Evolutionary conservation across 2,329 filamentous ascomycete genomes (phyloP).

Genomic region (Apiospora arundinis): DNA sequence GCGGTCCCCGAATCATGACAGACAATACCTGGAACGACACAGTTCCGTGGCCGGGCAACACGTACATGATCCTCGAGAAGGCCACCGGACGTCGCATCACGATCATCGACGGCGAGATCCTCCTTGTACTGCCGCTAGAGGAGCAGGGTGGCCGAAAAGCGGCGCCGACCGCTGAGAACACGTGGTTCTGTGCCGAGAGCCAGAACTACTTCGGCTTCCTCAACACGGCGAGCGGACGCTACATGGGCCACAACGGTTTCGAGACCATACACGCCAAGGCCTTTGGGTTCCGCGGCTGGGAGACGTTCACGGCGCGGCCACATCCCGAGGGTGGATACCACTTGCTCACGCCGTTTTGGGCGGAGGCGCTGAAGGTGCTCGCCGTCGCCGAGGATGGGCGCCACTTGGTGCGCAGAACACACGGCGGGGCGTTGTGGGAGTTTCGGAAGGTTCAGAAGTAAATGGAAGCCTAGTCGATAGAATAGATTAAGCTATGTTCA

Average conservation of each 20-base stretch:
- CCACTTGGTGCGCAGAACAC: background rate
- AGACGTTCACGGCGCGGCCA: background rate
- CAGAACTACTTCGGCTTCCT: constrained; percentile 16
- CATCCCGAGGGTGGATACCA: background rate
- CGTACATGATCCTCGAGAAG: constrained; percentile 17
- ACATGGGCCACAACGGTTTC: constrained; percentile 7
- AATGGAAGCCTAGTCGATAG: background rate
- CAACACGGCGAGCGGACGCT: background rate
- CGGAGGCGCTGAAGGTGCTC: background rate
- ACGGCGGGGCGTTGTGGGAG: constrained; percentile 17
- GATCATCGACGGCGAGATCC: background rate
- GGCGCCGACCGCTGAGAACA: background rate
- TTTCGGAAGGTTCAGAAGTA: background rate
- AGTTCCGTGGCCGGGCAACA: background rate
- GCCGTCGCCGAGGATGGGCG: background rate
- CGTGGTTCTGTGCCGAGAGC: background rate
- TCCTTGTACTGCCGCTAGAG: background rate
- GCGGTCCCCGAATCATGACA: background rate
- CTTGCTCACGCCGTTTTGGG: background rate
- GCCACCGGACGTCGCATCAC: background rate
- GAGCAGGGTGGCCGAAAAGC: background rate
- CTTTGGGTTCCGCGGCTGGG: background rate
- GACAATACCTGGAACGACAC: background rate
- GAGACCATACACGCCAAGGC: background rate
- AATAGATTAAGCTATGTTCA: background rate